Evolutionary conservation across 306 rosid species (phyloP), one percentile per base, ranked within the genome.

Genomic region (Begonia masoniana): DNA sequence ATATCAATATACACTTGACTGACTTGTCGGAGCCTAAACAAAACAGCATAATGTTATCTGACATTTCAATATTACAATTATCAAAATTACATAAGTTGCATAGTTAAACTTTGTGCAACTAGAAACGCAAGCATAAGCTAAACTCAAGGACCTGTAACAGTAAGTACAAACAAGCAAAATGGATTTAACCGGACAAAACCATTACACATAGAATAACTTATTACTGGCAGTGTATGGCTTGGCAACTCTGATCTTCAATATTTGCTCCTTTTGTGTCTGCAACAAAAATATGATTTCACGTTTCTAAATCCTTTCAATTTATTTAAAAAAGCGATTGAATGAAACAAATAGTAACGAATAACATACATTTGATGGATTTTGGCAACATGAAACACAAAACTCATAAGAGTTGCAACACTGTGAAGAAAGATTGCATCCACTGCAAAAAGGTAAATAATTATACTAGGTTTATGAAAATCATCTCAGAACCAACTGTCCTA

Each of bases 321-420:
- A n/a, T 10, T 45, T 10, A 15, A 71, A 52, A 26, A 11, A 42
- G 42, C 51, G 26, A 57, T 14, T 7, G 50, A 43, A 19, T 9
- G 8, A 31, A 31, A 35, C 57, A 59, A 57, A 10, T 52, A 49
- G 15, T 13, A 43, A 9, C 15, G 1, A 15, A 58, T 15, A 62
- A 52, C 62, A 66, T 80, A 82, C 97, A 91, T 42, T 15, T 15
- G 77, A 69, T 47, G 97, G 97, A 73, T 75, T 75, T 65, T 76
- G 74, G 76, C 97, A 89, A 78, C 97, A 89, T 17, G 97, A 85
- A 81, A 89, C 95, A 64, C 97, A 89, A 45, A 74, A 85, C 62
- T 89, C 97, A 10, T 85, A 89, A 47, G 97, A 85, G 66, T 78
- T 79, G 63, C 97, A 85, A 70, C 97, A 89, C 39, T 72, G 87